Percentiles rank a stretch among this genome's conserved stretches.
Conservation (phyloP, 768 basidiomycete genomes). For the Collybia sp. region DNA sequence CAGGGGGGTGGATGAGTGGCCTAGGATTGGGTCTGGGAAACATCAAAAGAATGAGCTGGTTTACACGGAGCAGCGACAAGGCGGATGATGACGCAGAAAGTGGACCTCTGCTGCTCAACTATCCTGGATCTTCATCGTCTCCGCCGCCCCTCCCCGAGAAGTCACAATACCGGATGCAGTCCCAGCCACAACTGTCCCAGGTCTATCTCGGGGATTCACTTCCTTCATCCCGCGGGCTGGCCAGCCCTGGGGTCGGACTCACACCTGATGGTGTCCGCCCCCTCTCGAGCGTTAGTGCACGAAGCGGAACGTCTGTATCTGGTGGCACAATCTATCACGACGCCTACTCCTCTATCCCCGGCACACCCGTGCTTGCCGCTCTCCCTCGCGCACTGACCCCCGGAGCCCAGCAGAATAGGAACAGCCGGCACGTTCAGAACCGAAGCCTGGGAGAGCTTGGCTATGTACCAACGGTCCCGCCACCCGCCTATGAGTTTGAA, state of each 20-base stretch:
- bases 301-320: conserved; percentile 28
- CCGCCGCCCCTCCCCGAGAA: conserved; percentile 3
- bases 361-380: conserved; percentile 33
- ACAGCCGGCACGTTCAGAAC: too few relatives aligned
- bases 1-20: conserved; percentile 9
- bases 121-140: background rate
- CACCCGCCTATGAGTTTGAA: too few relatives aligned
- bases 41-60: conserved; percentile 56
- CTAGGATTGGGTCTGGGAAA: conserved; percentile 15
- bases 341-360: conserved; percentile 47
- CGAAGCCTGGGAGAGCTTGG: conserved; percentile 13
- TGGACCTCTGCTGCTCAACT: too few relatives aligned
- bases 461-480: background rate
- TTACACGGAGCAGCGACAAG: conserved; percentile 22
- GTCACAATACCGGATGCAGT: conserved; percentile 1
- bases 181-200: conserved; percentile 15
- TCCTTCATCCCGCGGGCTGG: conserved; percentile 18
- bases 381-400: conserved; percentile 47
- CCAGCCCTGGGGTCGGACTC: conserved; percentile 27
- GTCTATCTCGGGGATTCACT: conserved; percentile 3
- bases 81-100: background rate
- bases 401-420: too few relatives aligned
- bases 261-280: conserved; percentile 44
- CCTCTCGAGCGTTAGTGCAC: conserved; percentile 50
- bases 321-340: conserved; percentile 57